A percentile compares a stretch with the other conserved stretches of the same genome.
phyloP scores from a whole-genome alignment of 2,329 filamentous ascomycete species.

The Sclerotinia borealis region DNA sequence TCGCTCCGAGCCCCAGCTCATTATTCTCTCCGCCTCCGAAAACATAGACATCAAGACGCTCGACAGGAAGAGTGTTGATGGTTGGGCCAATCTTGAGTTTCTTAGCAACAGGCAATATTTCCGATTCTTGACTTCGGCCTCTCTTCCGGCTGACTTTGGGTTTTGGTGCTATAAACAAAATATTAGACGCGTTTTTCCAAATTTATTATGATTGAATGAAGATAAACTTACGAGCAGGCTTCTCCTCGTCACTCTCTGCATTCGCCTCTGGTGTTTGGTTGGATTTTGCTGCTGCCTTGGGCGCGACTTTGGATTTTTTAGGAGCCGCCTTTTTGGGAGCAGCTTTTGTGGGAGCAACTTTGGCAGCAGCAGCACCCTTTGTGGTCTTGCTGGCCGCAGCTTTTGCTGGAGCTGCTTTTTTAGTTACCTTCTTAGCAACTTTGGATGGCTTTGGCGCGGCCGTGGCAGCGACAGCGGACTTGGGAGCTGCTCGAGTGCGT shows the following conservation, averaged over 20 bases:
- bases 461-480: not conserved
- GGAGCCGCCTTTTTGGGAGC: not conserved
- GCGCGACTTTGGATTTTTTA: not conserved
- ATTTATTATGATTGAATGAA: too few relatives aligned
- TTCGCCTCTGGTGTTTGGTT: not conserved
- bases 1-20: slow-evolving; percentile 73
- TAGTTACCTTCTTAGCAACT: not conserved
- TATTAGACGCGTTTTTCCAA: not conserved
- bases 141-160: not conserved
- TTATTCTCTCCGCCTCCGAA: slow-evolving; percentile 77
- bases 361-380: not conserved
- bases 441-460: not conserved
- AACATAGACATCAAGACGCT: slow-evolving; percentile 63
- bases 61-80: not conserved
- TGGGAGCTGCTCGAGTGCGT: not conserved
- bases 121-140: not conserved
- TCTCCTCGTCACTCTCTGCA: not conserved
- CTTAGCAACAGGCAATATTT: not conserved
- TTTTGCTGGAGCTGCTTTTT: not conserved
- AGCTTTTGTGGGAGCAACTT: not conserved
- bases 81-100: not conserved
- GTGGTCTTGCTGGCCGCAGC: not conserved
- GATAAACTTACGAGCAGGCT: not conserved
- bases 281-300: not conserved
- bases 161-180: not conserved